Evolutionary conservation across 768 basidiomycete species (phyloP), one percentile per base, ranked within the genome.

Genomic region (Termitomyces sp.): DNA sequence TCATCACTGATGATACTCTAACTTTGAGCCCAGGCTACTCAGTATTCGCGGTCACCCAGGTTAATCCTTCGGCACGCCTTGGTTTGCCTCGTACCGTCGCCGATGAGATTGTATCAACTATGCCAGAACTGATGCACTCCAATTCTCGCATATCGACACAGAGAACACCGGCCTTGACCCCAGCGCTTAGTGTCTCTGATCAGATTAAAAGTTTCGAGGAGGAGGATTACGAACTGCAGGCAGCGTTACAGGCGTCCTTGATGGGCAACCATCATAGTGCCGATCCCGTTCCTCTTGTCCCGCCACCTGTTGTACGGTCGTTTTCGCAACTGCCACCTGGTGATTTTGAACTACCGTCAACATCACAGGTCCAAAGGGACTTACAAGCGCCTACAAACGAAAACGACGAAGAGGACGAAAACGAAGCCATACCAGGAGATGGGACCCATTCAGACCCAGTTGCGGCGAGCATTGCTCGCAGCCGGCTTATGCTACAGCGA

Each of bases 141-240:
- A 58, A 66, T 36, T 43, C 53, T 43, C 49, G 51, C 24, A 36
- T 57, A 42, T 54, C 56, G 5, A 24, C 44, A 46, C 45, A 59
- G 35, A 53, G 36, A 47, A 24, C 24, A 36, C 22, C 55, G 56
- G 30, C 51, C 38, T 57, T 54, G 50, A 35, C 61, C 38, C 49
- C 62, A 46, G 35, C 61, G 36, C 40, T 40, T 60, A 52, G 24
- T 35, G 58, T 35, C 28, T 26, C 53, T 50, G 53, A 33, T 20
- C 57, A 47, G 20, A 59, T 71, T 1, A 73, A 73, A 43, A 81
- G 75, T 3, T 72, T 89, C 46, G 92, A 90, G 58, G 89, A 92
- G 61, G 93, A 94, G 66, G 94, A 97, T 68, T 80, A 85, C 64
- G 90, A 92, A 58, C 80, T 96, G 2, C 94, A 97, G 68, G 89